These are phyloP conservation scores for Claviceps quebecensis DNA, from an alignment of 2,329 filamentous ascomycete species.

Conservation along the genomic window DNA sequence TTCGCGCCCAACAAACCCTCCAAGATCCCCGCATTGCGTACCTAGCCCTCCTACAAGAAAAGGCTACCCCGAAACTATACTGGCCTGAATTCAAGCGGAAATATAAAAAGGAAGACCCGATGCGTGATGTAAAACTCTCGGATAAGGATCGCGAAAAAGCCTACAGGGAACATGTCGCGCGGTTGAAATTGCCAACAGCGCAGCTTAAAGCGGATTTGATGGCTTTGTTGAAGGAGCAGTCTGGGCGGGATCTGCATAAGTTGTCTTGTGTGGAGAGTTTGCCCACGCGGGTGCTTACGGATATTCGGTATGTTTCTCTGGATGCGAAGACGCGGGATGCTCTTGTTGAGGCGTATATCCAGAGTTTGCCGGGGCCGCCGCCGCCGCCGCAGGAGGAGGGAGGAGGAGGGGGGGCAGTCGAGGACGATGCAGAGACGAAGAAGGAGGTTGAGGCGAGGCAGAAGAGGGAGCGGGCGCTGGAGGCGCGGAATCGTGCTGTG, in stretches of 20 bases:
- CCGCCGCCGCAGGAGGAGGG: conserved; percentile 31
- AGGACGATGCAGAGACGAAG: conserved; percentile 36
- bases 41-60: conserved; percentile 62
- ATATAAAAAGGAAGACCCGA: conserved; percentile 64
- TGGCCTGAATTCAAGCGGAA: conserved; percentile 96
- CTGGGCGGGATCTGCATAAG: conserved; percentile 44
- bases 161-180: conserved; percentile 60
- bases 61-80: conserved; percentile 83
- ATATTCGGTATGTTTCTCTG: conserved; percentile 57
- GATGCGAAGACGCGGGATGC: conserved; percentile 46
- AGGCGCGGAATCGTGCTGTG: conserved; percentile 47
- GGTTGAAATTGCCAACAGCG: conserved; percentile 50
- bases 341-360: conserved; percentile 52
- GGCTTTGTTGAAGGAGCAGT: conserved; percentile 47
- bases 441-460: conserved; percentile 37
- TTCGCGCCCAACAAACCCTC: conserved; percentile 62
- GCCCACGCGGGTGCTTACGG: conserved; percentile 47
- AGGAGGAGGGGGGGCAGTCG: conserved; percentile 31
- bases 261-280: conserved; percentile 42
- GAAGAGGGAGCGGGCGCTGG: conserved; percentile 51
- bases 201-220: conserved; percentile 57
- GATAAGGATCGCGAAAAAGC: conserved; percentile 71
- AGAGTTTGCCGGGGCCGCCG: conserved; percentile 46
- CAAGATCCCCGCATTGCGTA: conserved; percentile 74
- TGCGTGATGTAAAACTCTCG: conserved; percentile 58